A percentile compares a stretch with the other conserved stretches of the same genome.
Evolutionary conservation across 345 rosid species (phyloP).

Genomic region (Lenwebbia sp.): DNA sequence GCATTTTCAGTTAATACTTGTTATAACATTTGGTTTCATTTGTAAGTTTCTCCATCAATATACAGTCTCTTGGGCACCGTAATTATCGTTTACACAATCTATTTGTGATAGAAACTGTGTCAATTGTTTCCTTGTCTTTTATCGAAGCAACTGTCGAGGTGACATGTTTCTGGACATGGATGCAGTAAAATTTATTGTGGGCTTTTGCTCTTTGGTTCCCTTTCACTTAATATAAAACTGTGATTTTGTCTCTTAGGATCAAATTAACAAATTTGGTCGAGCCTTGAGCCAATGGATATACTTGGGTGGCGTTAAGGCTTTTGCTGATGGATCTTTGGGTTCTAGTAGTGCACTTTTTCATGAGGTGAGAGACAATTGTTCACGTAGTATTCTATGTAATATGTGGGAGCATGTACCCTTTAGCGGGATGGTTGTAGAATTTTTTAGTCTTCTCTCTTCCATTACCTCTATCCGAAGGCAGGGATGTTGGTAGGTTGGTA

Average conservation of each 20-base stretch:
- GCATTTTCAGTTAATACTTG: background rate
- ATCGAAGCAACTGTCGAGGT: background rate
- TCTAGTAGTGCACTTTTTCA: constrained; percentile 82
- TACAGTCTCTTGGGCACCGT: background rate
- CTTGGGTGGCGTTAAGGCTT: constrained; percentile 89
- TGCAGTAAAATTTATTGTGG: background rate
- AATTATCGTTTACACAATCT: background rate
- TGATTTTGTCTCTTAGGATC: constrained; percentile 23
- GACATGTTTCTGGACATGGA: background rate
- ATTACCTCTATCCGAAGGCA: background rate
- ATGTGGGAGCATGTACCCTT: background rate
- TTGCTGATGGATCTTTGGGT: constrained; percentile 88
- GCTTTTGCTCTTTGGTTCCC: background rate
- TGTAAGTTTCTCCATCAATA: background rate
- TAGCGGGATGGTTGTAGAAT: background rate
- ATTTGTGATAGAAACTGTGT: background rate
- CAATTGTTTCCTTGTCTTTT: background rate
- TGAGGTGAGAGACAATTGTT: constrained; percentile 40
- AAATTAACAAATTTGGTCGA: constrained; percentile 35
- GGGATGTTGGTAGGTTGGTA: background rate
- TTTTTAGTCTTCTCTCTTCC: background rate
- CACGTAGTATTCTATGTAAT: background rate
- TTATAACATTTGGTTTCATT: background rate
- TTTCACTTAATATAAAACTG: background rate
- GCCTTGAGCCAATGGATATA: constrained; percentile 61